phyloP scores from a whole-genome alignment of 1,139 yeast species.

The Sugiyamaella sp. region DNA sequence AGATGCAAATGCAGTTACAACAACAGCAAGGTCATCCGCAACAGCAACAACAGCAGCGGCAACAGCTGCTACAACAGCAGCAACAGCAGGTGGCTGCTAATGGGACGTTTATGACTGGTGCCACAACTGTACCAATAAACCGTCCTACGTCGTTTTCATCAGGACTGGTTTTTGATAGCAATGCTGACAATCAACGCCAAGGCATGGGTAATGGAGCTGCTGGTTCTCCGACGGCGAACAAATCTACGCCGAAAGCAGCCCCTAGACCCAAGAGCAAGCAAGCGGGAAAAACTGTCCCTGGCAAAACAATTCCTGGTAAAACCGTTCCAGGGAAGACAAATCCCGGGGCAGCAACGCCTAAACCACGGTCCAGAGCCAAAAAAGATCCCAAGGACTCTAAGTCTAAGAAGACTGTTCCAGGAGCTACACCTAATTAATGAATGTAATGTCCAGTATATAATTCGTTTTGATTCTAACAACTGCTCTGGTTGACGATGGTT shows the following conservation, averaged over 20 bases:
- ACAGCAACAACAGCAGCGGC: constrained; percentile 23
- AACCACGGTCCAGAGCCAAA: constrained; percentile 27
- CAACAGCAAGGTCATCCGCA: constrained; percentile 25
- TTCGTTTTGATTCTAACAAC: too few species aligned
- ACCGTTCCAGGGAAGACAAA: constrained; percentile 15
- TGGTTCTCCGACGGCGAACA: constrained; percentile 14
- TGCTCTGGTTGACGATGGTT: too few species aligned
- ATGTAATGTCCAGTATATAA: too few species aligned
- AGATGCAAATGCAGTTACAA: constrained; percentile 26
- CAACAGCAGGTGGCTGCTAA: constrained; percentile 19
- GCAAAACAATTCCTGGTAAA: constrained; percentile 19
- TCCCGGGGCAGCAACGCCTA: constrained; percentile 21
- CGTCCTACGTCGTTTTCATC: constrained; percentile 13
- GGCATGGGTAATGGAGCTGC: constrained; percentile 4
- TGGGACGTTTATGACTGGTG: constrained; percentile 13
- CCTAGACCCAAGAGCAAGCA: constrained; percentile 20
- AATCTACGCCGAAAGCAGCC: background rate
- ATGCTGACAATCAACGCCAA: background rate
- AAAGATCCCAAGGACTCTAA: constrained; percentile 17
- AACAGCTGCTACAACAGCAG: constrained; percentile 21
- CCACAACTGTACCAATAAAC: constrained; percentile 1
- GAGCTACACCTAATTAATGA: constrained; percentile 10
- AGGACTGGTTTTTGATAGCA: constrained; percentile 11
- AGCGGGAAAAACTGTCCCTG: constrained; percentile 20
- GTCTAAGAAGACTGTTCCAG: constrained; percentile 12